Evolutionary conservation across 257 asterid genomes (phyloP).

Genomic region (Nyctanthes arbortristis): DNA sequence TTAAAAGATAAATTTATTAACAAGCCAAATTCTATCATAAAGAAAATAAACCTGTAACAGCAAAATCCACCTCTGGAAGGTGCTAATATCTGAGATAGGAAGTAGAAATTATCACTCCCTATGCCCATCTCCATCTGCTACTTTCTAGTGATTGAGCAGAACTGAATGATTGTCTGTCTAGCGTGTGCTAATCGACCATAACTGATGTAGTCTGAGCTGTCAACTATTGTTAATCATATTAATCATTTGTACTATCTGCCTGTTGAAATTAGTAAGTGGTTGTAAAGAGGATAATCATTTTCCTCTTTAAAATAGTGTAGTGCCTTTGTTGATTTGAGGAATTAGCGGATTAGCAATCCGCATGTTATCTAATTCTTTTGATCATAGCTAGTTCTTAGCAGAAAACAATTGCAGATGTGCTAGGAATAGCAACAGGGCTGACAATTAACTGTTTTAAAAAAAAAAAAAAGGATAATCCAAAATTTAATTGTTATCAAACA

Average conservation of each 20-base stretch:
- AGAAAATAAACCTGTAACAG: neutral
- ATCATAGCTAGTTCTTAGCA: neutral
- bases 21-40: neutral
- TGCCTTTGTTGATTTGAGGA: neutral
- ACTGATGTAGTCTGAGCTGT: conserved; percentile 19
- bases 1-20: neutral
- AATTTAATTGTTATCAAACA: too few relatives aligned
- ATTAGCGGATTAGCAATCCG: too few relatives aligned
- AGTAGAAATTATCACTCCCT: neutral
- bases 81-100: neutral
- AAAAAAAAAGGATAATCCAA: too few relatives aligned
- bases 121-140: neutral
- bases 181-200: conserved; percentile 27
- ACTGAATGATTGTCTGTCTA: neutral
- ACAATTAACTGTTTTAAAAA: too few relatives aligned
- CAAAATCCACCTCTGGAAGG: neutral
- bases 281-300: conserved; percentile 6
- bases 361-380: too few relatives aligned
- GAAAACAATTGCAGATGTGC: neutral
- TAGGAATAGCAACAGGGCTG: too few relatives aligned
- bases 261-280: conserved; percentile 5
- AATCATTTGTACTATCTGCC: neutral
- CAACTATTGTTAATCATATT: too few relatives aligned
- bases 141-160: neutral
- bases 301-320: conserved; percentile 7